Evolutionary conservation across 2,329 filamentous ascomycete species (phyloP).

Genomic region (Neofusicoccum parvum): DNA sequence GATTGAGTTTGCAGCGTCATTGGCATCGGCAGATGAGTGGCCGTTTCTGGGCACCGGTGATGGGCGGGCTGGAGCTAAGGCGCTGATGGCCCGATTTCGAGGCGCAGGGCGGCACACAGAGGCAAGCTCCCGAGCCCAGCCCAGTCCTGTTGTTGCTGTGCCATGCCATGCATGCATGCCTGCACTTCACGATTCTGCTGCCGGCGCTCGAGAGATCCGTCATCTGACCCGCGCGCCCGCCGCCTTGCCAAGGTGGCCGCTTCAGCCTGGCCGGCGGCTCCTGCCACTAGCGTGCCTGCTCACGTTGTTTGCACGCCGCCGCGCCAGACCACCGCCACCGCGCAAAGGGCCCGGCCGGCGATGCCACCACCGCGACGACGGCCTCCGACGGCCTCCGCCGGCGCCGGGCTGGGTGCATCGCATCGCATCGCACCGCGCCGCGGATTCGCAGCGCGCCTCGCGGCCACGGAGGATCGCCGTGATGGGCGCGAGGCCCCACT

Average conservation of each 20-base stretch:
- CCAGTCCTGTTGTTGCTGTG: not conserved
- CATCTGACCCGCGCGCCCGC: not conserved
- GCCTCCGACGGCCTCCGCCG: not conserved
- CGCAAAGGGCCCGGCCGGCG: too few species aligned
- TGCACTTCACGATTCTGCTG: slow-evolving; percentile 1
- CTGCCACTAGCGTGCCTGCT: too few species aligned
- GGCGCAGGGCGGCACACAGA: not conserved
- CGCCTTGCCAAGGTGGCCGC: too few species aligned
- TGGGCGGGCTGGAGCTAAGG: not conserved
- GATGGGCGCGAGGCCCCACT: not conserved
- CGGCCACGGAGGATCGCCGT: slow-evolving; percentile 2
- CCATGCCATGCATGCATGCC: not conserved
- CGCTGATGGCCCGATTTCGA: slow-evolving; percentile 11
- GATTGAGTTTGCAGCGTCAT: slow-evolving; percentile 10
- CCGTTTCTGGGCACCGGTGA: not conserved
- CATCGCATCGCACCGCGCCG: not conserved
- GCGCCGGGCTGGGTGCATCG: not conserved
- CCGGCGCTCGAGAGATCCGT: slow-evolving; percentile 5
- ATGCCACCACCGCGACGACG: not conserved
- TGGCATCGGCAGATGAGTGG: slow-evolving; percentile 8
- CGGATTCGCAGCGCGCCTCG: not conserved
- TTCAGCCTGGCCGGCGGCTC: too few species aligned
- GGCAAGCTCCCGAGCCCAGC: slow-evolving; percentile 9
- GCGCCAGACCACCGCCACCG: not conserved
- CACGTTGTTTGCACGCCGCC: too few species aligned